Evolutionary conservation across 805 yeast genomes (phyloP).

Genomic region (Pichia rugopelliculosa): DNA sequence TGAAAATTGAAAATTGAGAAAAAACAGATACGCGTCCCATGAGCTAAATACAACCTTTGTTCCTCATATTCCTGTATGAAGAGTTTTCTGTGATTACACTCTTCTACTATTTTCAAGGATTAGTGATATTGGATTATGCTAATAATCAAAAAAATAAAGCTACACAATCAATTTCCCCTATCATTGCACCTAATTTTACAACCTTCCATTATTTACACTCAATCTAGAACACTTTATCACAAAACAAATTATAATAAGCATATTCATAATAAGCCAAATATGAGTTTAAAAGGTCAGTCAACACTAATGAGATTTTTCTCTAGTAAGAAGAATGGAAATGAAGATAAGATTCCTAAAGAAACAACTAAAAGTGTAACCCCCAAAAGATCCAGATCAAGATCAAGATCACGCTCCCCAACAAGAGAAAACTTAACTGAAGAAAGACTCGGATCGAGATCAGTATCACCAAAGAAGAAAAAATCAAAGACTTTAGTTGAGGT

Average conservation of each 20-base stretch:
- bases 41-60: too few relatives aligned
- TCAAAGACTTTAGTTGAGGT: background rate
- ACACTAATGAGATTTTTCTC: conserved; percentile 14
- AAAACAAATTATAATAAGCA: too few relatives aligned
- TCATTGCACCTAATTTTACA: background rate
- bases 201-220: background rate
- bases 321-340: conserved; percentile 1
- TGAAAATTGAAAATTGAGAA: too few relatives aligned
- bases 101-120: too few relatives aligned
- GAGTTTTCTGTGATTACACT: background rate
- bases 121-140: background rate
- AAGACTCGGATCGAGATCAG: background rate
- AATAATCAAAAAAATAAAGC: background rate
- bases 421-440: background rate
- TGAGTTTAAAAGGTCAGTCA: conserved; percentile 4
- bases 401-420: background rate
- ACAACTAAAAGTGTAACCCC: background rate
- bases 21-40: background rate
- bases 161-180: background rate
- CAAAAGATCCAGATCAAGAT: conserved; percentile 4
- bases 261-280: background rate
- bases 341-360: background rate
- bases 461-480: conserved; percentile 2
- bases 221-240: background rate
- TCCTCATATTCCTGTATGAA: too few relatives aligned